These are phyloP conservation scores for Epichloe festucae DNA, from an alignment of 2,329 filamentous ascomycete genomes.

Conservation along the genomic window DNA sequence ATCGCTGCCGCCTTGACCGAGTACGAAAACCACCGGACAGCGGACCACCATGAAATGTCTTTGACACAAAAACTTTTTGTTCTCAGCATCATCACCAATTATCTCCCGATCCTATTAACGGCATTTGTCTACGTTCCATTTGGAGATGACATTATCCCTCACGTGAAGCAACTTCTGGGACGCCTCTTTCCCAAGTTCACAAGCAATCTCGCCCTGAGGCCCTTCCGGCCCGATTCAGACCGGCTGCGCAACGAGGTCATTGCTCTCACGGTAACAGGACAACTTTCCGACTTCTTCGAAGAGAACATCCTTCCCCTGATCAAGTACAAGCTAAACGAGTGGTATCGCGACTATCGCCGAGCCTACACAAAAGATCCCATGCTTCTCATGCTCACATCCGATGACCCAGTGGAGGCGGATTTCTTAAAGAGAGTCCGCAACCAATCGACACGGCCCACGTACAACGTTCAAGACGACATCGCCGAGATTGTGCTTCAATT, in stretches of 20 bases:
- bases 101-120: conserved; percentile 61
- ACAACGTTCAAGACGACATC: conserved; percentile 62
- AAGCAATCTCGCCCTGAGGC: conserved; percentile 35
- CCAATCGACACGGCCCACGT: conserved; percentile 53
- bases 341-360: conserved; percentile 28
- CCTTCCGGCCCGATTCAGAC: conserved; percentile 52
- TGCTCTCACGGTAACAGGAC: conserved; percentile 60
- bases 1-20: conserved; percentile 51
- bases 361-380: conserved; percentile 25
- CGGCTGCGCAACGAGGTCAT: conserved; percentile 61
- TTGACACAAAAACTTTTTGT: conserved; percentile 64
- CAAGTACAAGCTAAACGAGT: conserved; percentile 43
- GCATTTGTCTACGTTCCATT: conserved; percentile 73
- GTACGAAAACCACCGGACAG: conserved; percentile 65
- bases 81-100: conserved; percentile 70
- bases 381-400: conserved; percentile 35
- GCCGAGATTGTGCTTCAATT: conserved; percentile 64
- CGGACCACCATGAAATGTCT: conserved; percentile 53
- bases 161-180: conserved; percentile 46
- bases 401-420: conserved; percentile 47
- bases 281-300: conserved; percentile 58
- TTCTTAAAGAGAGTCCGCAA: conserved; percentile 53
- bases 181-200: conserved; percentile 32
- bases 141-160: conserved; percentile 52
- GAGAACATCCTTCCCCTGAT: conserved; percentile 58